Base-by-base conservation (phyloP, 2,329 filamentous ascomycete genomes). In the Beauveria sp. region DNA sequence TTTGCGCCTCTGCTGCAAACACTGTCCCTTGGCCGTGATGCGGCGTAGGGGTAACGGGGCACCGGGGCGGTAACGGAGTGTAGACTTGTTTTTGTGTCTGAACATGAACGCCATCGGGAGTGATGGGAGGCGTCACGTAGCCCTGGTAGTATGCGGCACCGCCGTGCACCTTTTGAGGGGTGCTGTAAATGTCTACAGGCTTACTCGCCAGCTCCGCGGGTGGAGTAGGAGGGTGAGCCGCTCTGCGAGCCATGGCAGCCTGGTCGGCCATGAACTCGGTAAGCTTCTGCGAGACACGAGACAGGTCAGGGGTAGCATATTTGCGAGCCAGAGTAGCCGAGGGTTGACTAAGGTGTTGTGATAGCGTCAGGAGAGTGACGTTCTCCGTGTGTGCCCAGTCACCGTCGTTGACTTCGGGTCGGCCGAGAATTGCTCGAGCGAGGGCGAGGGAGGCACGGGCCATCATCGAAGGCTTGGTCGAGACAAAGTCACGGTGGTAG, bases 401-500 rank as follows among this genome's bases (percentile, higher is more conserved):
- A 45, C 83, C 84, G 64, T 90, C 87, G 65, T 85, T 85, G 66
- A 88, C 82, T 73, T 96, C 91, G 46, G 88, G 84, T 63, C 91
- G 88, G 70, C 87, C 87, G 12, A 98, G 83, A 65, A 99, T 91
- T 71, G 90, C 93, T 66, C 93, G 84, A 45, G 93, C 88, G 46
- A 99, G 83, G 59, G 91, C 91, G 61, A 98, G 81, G 12, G 93
- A 91, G 49, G 92, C 89, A 67, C 91, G 85, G 50, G 95, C 93
- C 82, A 99, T 91, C 66, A 93, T 88, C 0, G 93, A 96, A 22
- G 95, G 92, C 71, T 89, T 89, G 61, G 89, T 92, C 18, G 93
- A 95, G 65, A 99, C 93, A 70, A 99, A 99, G 67, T 98, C 95
- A 71, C 93, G 90, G 79, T 98, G 91, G 77, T 97, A 99, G 48